Conservation (phyloP, 2,329 filamentous ascomycete species). For the Chaetomium globosum region DNA sequence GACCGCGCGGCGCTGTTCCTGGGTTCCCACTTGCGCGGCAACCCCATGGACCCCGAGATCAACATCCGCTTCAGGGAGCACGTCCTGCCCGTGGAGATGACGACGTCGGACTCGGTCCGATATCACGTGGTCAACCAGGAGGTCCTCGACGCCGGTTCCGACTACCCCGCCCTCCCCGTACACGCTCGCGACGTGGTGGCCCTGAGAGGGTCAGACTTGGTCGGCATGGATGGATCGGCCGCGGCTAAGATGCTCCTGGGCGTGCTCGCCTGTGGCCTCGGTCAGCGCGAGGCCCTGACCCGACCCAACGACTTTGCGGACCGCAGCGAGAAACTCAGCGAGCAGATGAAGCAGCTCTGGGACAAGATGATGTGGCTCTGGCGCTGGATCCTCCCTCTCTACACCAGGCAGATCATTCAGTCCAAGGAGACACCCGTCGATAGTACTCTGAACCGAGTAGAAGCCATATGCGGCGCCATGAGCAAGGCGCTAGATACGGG, state of each 20-base stretch:
- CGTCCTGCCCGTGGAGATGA: constrained; percentile 22
- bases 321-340: background rate
- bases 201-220: constrained; percentile 20
- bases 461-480: constrained; percentile 11
- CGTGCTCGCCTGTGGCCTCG: constrained; percentile 24
- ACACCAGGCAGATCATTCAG: background rate
- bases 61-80: constrained; percentile 14
- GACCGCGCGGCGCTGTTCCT: constrained; percentile 55
- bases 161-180: constrained; percentile 26
- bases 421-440: background rate
- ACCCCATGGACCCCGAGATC: constrained; percentile 38
- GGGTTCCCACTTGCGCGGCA: constrained; percentile 60
- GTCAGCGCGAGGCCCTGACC: constrained; percentile 26
- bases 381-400: constrained; percentile 16
- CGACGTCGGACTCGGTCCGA: constrained; percentile 13
- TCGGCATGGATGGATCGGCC: background rate
- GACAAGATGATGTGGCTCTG: constrained; percentile 33
- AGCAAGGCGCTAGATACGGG: background rate
- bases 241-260: constrained; percentile 25
- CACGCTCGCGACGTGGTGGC: constrained; percentile 20
- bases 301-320: background rate
- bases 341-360: constrained; percentile 39
- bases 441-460: constrained; percentile 2
- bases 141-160: constrained; percentile 25
- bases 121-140: constrained; percentile 29